phyloP scores from a whole-genome alignment of 768 basidiomycete genomes.

The Xerocomus spinulosus region DNA sequence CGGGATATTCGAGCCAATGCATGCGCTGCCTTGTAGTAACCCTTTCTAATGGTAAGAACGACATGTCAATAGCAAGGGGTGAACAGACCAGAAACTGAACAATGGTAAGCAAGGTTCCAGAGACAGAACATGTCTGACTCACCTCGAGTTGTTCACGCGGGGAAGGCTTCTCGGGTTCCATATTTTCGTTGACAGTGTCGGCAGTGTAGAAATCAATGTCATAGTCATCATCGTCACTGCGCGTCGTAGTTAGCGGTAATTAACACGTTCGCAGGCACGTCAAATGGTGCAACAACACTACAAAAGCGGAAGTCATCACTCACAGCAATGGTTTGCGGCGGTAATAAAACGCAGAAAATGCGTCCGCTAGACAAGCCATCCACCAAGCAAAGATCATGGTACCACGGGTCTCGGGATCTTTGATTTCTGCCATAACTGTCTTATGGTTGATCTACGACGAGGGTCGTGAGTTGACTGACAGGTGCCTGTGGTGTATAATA shows the following conservation, averaged over 20 bases:
- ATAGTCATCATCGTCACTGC: constrained; percentile 79
- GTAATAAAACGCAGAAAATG: constrained; percentile 79
- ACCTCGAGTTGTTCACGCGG: constrained; percentile 81
- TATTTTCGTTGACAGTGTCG: constrained; percentile 50
- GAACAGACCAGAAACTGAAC: constrained; percentile 62
- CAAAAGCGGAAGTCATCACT: constrained; percentile 19
- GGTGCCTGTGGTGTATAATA: constrained; percentile 9
- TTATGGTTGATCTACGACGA: constrained; percentile 75
- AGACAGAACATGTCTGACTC: constrained; percentile 15
- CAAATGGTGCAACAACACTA: constrained; percentile 6
- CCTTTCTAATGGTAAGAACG: constrained; percentile 38
- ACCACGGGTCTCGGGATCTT: constrained; percentile 69
- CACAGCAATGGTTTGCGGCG: constrained; percentile 76
- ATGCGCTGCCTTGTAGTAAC: constrained; percentile 80
- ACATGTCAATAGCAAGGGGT: constrained; percentile 4
- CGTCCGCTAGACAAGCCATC: constrained; percentile 85
- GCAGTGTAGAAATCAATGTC: constrained; percentile 85
- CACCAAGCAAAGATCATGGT: constrained; percentile 93
- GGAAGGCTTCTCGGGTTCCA: constrained; percentile 51
- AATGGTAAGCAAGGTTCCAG: constrained; percentile 7
- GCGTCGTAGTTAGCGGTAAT: constrained; percentile 20
- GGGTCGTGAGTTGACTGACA: constrained; percentile 6
- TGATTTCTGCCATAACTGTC: constrained; percentile 66
- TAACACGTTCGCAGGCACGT: constrained; percentile 11
- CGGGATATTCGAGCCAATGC: constrained; percentile 81